These are phyloP conservation scores for Calonectria honghensis DNA, from an alignment of 2,329 filamentous ascomycete genomes.

Conservation along the genomic window DNA sequence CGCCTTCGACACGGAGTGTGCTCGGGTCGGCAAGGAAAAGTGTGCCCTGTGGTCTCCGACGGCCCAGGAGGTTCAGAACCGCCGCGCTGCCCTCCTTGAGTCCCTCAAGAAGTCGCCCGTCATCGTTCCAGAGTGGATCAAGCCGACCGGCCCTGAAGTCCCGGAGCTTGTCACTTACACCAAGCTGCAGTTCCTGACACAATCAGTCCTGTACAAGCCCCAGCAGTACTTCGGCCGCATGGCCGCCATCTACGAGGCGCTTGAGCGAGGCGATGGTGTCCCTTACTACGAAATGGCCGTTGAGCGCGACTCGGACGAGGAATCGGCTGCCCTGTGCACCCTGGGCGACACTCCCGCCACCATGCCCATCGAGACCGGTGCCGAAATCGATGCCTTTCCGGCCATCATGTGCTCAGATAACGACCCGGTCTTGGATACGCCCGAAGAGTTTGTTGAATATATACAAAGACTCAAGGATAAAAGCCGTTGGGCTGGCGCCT, in stretches of 20 bases:
- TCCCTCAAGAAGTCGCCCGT: slow-evolving; percentile 65
- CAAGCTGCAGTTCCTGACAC: slow-evolving; percentile 65
- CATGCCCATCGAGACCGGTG: slow-evolving; percentile 51
- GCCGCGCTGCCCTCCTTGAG: slow-evolving; percentile 64
- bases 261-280: slow-evolving; percentile 66
- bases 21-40: slow-evolving; percentile 67
- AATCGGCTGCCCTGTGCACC: slow-evolving; percentile 47
- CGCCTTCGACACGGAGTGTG: slow-evolving; percentile 73
- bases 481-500: slow-evolving; percentile 66
- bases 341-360: slow-evolving; percentile 55
- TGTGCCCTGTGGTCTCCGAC: slow-evolving; percentile 66
- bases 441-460: slow-evolving; percentile 60
- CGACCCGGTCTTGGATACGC: slow-evolving; percentile 55
- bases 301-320: slow-evolving; percentile 32
- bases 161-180: slow-evolving; percentile 71
- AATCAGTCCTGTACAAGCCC: slow-evolving; percentile 67
- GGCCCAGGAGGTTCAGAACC: slow-evolving; percentile 61
- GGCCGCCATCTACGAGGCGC: slow-evolving; percentile 64
- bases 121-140: slow-evolving; percentile 59
- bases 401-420: slow-evolving; percentile 69
- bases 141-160: slow-evolving; percentile 60
- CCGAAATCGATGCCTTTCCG: slow-evolving; percentile 63
- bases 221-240: slow-evolving; percentile 64
- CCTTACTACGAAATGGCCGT: slow-evolving; percentile 63
- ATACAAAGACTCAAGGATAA: slow-evolving; percentile 59